Percentiles rank a stretch among this genome's conserved stretches.
These are phyloP conservation scores for Fistulinella prunicolor DNA, from an alignment of 768 basidiomycete species.

Conservation along the genomic window DNA sequence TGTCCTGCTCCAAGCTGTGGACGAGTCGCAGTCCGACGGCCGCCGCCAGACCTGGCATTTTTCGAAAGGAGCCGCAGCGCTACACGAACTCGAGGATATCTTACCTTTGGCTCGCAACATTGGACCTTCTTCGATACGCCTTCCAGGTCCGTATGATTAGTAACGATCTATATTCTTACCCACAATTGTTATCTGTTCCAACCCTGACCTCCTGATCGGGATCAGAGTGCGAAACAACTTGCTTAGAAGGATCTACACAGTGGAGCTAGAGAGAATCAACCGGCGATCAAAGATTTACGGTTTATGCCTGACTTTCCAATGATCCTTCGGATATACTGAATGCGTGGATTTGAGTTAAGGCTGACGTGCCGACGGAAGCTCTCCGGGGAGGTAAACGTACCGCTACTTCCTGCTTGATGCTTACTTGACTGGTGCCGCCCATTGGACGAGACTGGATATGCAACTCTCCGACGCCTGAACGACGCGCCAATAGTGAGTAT, in stretches of 20 bases:
- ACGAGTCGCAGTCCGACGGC: too few relatives aligned
- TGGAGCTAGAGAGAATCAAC: neutral
- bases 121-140: too few relatives aligned
- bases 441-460: neutral
- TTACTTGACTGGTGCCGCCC: neutral
- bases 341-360: neutral
- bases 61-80: too few relatives aligned
- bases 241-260: conserved; percentile 4
- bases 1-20: too few relatives aligned
- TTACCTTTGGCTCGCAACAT: too few relatives aligned
- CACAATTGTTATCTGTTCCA: neutral
- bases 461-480: neutral
- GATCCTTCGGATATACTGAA: neutral
- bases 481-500: neutral
- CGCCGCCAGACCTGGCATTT: too few relatives aligned
- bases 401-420: neutral
- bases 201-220: neutral
- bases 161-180: neutral
- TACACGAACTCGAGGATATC: too few relatives aligned
- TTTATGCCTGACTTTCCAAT: neutral
- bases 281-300: conserved; percentile 17
- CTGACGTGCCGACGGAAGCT: neutral
- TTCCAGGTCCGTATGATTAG: too few relatives aligned
- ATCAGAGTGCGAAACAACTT: neutral
- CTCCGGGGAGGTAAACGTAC: neutral